Evolutionary conservation across 2,329 filamentous ascomycete species (phyloP), one percentile per base, ranked within the genome.

Genomic region (Orbilia brochopaga): DNA sequence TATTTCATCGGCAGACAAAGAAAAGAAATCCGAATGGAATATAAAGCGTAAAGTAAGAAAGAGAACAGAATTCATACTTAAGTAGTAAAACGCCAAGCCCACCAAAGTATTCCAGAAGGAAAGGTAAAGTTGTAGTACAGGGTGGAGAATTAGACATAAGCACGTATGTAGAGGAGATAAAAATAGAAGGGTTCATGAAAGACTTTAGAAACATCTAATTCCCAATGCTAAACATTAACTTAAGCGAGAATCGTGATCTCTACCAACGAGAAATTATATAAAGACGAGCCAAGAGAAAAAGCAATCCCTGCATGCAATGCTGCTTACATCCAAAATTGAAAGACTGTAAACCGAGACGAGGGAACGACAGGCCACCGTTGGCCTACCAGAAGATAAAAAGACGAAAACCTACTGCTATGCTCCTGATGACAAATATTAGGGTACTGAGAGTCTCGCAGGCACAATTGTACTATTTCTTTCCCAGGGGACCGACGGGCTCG

Each of bases 41-140:
- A 59, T 27, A 46, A 54, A 59, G 17, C 17, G 21, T 21, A 46
- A 46, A 7, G 54, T 60, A 56, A 21, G 23, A 35, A 27, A 56
- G 19, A 69, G 54, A 19, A 46, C 32, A 30, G 37, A 48, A 17
- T 17, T 50, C 32, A 50, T 55, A 19, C 4, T 13, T 15, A 8
- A 32, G 3, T 32, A 53, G 30, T 46, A n/a, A 54, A 69, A 69
- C 65, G 65, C 65, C 65, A 30, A 54, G 13, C 58, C 65, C 52
- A 54, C 58, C 65, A n/a, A n/a, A 37, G 5, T 32, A 35, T 42
- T 13, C 27, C 3, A 32, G 8, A 32, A 32, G 27, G 27, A 32
- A 8, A 32, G 27, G 27, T 32, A 32, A 44, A 48, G 11, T 48
- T 48, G 15, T 48, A 23, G 44, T 48, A 48, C 44, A 48, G 17